A percentile compares a stretch with the other conserved stretches of the same genome.
Conservation (phyloP, 2,329 filamentous ascomycete genomes). For the Paraconiothyrium brasiliense region DNA sequence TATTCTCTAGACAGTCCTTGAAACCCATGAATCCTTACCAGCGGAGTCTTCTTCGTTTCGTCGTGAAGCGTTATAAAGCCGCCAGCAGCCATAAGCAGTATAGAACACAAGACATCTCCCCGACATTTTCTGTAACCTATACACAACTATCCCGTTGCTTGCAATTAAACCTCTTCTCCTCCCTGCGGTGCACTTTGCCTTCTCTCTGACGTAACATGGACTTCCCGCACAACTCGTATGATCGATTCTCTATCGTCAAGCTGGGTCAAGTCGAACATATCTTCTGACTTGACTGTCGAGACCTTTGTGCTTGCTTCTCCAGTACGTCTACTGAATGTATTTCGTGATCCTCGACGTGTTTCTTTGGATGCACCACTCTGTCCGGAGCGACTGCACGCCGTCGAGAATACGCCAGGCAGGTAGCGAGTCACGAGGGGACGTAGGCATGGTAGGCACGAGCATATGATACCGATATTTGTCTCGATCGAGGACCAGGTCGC, state of each 20-base stretch:
- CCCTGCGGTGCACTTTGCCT: background rate
- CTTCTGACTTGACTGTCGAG: constrained; percentile 14
- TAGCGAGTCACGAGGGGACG: constrained; percentile 37
- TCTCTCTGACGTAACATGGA: constrained; percentile 31
- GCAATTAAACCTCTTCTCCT: background rate
- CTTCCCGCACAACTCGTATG: constrained; percentile 38
- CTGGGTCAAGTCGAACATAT: constrained; percentile 17
- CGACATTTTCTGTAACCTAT: background rate
- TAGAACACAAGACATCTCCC: background rate
- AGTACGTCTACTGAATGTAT: constrained; percentile 16
- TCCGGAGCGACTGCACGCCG: constrained; percentile 14
- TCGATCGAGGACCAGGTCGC: constrained; percentile 45
- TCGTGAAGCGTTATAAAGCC: background rate
- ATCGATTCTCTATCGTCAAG: constrained; percentile 20
- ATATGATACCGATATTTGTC: constrained; percentile 45
- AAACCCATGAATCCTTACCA: background rate
- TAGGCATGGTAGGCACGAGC: constrained; percentile 43
- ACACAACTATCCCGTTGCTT: background rate
- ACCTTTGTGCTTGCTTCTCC: constrained; percentile 19
- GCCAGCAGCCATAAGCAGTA: constrained; percentile 1
- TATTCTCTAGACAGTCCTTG: background rate
- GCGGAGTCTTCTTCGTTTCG: background rate
- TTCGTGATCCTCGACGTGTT: constrained; percentile 17
- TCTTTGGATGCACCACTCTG: constrained; percentile 22
- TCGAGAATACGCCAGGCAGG: constrained; percentile 35